Percentiles rank a stretch among this genome's conserved stretches.
phyloP scores from a whole-genome alignment of 345 rosid genomes.

The Erysimum cheiranthoides region DNA sequence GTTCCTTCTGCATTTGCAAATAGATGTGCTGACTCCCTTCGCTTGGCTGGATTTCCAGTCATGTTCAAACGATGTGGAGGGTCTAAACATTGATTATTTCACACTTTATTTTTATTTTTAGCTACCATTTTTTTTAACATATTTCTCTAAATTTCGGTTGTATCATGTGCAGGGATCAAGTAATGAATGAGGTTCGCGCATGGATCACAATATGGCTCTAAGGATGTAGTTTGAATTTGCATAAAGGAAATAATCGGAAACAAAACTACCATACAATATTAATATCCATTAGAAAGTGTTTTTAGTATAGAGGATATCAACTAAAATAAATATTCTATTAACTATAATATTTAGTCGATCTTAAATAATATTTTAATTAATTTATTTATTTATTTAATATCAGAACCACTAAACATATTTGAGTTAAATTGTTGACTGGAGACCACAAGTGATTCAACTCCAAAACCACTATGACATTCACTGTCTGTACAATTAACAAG shows the following conservation, averaged over 20 bases:
- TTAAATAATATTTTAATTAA: too few relatives aligned
- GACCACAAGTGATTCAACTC: too few relatives aligned
- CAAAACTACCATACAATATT: background rate
- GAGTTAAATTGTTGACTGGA: too few relatives aligned
- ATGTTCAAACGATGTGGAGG: constrained; percentile 67
- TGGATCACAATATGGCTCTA: background rate
- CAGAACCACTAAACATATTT: too few relatives aligned
- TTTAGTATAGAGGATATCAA: too few relatives aligned
- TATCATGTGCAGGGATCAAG: constrained; percentile 12
- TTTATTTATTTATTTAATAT: too few relatives aligned
- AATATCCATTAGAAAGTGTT: background rate
- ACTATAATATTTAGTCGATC: too few relatives aligned
- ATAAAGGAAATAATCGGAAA: background rate
- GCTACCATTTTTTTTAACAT: background rate
- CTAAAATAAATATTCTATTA: too few relatives aligned
- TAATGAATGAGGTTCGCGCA: background rate
- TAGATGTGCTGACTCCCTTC: constrained; percentile 56
- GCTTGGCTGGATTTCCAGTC: constrained; percentile 53
- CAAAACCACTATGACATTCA: too few relatives aligned
- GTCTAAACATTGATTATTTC: constrained; percentile 37
- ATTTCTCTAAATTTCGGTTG: background rate
- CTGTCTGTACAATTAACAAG: too few relatives aligned
- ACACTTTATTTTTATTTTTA: background rate
- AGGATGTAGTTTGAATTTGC: background rate
- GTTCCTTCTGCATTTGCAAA: constrained; percentile 62